Percentiles rank a stretch among this genome's conserved stretches.
Evolutionary conservation across 495 filamentous ascomycete genomes (phyloP).

Genomic region (Xylaria cubensis): DNA sequence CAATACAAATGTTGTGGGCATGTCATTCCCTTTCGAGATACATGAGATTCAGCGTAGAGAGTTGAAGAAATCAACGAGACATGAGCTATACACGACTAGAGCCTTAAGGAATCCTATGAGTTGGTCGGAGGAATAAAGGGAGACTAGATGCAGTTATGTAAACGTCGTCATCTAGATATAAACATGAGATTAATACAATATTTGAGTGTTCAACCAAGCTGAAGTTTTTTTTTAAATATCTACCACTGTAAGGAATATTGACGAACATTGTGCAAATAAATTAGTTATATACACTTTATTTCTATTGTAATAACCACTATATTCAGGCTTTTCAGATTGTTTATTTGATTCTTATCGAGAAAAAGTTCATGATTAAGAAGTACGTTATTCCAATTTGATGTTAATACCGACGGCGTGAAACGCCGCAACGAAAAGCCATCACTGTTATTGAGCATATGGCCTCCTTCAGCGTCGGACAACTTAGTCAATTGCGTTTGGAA

Average conservation of each 20-base stretch:
- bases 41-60: background rate
- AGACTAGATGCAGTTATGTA: background rate
- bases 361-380: background rate
- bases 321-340: background rate
- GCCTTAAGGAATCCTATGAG: background rate
- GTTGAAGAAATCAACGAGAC: background rate
- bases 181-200: background rate
- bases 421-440: too few species aligned
- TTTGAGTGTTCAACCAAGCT: background rate
- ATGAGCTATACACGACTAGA: background rate
- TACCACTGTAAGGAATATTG: background rate
- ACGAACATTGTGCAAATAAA: background rate
- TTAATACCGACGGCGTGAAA: too few species aligned
- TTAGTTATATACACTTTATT: background rate
- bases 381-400: background rate
- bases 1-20: background rate
- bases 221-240: background rate
- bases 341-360: background rate
- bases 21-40: background rate
- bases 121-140: background rate
- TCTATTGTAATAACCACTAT: background rate
- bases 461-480: too few species aligned
- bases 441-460: too few species aligned
- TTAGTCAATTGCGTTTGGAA: too few species aligned
- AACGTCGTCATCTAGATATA: background rate